A percentile compares a stretch with the other conserved stretches of the same genome.
These are phyloP conservation scores for Curvularia lunata DNA, from an alignment of 2,329 filamentous ascomycete genomes.

Conservation along the genomic window DNA sequence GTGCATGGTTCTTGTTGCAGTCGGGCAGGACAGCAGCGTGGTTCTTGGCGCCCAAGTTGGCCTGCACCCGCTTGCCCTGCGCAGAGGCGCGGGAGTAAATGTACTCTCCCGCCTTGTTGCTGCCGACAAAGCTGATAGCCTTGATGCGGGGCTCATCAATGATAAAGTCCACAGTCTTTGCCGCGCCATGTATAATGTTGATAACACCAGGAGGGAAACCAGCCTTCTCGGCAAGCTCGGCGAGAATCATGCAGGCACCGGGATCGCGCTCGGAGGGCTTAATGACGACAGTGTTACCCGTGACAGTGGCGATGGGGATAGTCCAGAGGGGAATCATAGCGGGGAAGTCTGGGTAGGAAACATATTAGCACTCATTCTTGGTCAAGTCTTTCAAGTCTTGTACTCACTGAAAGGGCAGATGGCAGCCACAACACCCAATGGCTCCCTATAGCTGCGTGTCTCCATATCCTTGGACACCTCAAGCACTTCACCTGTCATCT, in stretches of 20 bases:
- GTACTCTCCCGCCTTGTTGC: conserved; percentile 88
- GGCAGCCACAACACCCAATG: conserved; percentile 78
- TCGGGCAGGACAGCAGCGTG: conserved; percentile 84
- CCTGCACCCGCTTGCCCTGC: conserved; percentile 87
- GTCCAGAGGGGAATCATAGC: conserved; percentile 95
- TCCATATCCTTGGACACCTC: conserved; percentile 92
- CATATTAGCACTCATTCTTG: conserved; percentile 28
- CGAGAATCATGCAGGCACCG: conserved; percentile 83
- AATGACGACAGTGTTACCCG: conserved; percentile 81
- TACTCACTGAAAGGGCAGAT: conserved; percentile 84
- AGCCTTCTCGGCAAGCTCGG: conserved; percentile 78
- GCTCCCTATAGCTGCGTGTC: conserved; percentile 81
- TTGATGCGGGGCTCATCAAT: conserved; percentile 85
- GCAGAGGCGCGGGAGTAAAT: conserved; percentile 80
- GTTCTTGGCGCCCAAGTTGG: conserved; percentile 88
- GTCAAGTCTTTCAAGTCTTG: neutral
- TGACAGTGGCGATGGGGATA: conserved; percentile 82
- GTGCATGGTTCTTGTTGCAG: conserved; percentile 87
- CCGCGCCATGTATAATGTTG: conserved; percentile 81
- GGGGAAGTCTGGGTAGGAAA: conserved; percentile 70
- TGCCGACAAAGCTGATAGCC: conserved; percentile 84
- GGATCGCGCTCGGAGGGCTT: conserved; percentile 89
- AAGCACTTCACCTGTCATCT: conserved; percentile 81
- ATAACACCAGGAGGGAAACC: conserved; percentile 83
- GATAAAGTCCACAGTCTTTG: conserved; percentile 84